These are phyloP conservation scores for Chamaecrista fasciculata DNA, from an alignment of 306 rosid genomes.

Conservation along the genomic window DNA sequence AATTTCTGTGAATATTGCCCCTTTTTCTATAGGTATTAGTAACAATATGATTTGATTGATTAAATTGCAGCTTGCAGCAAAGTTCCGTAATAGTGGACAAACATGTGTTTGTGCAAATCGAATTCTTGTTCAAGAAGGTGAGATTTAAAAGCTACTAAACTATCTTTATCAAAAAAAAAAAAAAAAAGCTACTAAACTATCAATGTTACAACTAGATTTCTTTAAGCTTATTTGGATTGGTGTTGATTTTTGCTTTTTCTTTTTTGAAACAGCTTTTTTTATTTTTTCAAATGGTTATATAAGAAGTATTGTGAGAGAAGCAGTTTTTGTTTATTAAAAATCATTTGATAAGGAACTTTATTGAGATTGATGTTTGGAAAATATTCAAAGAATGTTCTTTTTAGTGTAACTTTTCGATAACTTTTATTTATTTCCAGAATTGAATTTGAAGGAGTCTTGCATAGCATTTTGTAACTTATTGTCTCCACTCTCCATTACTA, in stretches of 20 bases:
- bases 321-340: no score
- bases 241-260: no score
- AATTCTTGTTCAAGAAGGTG: conserved; percentile 95
- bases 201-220: conserved; percentile 18
- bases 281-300: no score
- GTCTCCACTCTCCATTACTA: background rate
- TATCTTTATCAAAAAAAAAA: no score
- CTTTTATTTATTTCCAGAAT: no score
- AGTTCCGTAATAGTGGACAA: conserved; percentile 95
- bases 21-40: conserved; percentile 5
- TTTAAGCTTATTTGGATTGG: background rate
- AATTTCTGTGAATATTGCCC: background rate
- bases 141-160: conserved; percentile 17
- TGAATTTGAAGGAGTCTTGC: conserved; percentile 16
- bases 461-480: conserved; percentile 12
- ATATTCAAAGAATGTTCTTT: no score
- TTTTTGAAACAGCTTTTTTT: no score
- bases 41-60: conserved; percentile 21
- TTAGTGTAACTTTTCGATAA: no score
- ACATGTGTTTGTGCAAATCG: conserved; percentile 98
- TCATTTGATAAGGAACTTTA: no score
- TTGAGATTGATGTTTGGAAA: no score
- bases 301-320: no score
- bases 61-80: conserved; percentile 75
- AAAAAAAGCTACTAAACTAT: background rate